Percentiles rank a stretch among this genome's conserved stretches.
Conservation (phyloP, 345 rosid species). For the Schrenkiella parvula region DNA sequence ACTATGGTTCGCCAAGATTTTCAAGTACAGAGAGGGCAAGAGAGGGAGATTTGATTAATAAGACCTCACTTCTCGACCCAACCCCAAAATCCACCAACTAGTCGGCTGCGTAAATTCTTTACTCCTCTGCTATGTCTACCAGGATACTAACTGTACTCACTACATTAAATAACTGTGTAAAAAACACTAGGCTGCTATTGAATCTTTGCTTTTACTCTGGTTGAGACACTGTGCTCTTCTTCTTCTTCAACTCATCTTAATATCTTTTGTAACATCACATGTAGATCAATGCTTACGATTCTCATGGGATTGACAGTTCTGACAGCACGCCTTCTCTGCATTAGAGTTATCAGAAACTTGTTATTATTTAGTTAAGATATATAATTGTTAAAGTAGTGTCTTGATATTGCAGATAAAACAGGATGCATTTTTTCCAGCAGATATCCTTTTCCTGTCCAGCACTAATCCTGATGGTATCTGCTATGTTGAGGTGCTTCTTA, state of each 20-base stretch:
- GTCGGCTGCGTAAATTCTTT: too few species aligned
- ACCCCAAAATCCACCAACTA: neutral
- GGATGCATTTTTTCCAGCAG: conserved; percentile 95
- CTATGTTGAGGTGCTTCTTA: conserved; percentile 73
- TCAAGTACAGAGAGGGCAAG: too few species aligned
- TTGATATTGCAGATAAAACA: conserved; percentile 70
- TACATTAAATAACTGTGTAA: neutral
- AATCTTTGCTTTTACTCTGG: neutral
- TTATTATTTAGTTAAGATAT: neutral
- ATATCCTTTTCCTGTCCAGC: conserved; percentile 84
- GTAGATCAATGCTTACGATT: neutral
- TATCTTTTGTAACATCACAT: neutral
- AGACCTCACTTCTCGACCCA: neutral
- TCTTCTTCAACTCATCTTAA: neutral
- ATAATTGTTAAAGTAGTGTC: neutral
- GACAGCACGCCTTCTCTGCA: neutral
- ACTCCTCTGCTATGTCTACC: neutral
- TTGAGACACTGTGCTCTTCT: neutral
- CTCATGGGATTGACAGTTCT: neutral
- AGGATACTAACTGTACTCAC: neutral
- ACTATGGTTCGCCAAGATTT: neutral
- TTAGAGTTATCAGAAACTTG: neutral
- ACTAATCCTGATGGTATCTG: conserved; percentile 95
- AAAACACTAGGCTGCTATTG: neutral
- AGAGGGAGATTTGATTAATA: neutral